Evolutionary conservation across 805 yeast genomes (phyloP).

Genomic region (Candida germanica): DNA sequence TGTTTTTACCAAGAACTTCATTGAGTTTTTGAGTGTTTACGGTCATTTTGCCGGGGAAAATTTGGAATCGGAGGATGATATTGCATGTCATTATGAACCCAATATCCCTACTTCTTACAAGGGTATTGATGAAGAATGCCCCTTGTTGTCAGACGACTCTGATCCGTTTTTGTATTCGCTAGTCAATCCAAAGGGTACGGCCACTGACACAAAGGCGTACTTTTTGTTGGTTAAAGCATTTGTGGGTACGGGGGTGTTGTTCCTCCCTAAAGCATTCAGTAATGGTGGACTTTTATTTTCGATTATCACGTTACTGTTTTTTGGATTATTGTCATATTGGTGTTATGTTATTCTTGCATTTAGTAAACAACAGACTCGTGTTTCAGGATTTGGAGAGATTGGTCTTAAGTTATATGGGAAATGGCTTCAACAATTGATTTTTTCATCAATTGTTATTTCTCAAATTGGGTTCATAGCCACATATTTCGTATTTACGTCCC

Average conservation of each 20-base stretch:
- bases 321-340: conserved; percentile 73
- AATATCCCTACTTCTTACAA: conserved; percentile 13
- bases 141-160: conserved; percentile 16
- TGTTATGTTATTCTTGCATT: conserved; percentile 66
- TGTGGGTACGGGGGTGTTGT: conserved; percentile 73
- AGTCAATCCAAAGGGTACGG: conserved; percentile 52
- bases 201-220: conserved; percentile 71
- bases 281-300: conserved; percentile 73
- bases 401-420: conserved; percentile 62
- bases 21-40: conserved; percentile 73
- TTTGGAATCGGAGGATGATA: conserved; percentile 63
- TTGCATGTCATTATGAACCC: conserved; percentile 46
- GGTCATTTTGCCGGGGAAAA: conserved; percentile 89
- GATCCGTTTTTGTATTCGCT: conserved; percentile 14
- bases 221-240: conserved; percentile 69
- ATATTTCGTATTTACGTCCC: conserved; percentile 74
- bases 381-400: conserved; percentile 77
- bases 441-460: conserved; percentile 62
- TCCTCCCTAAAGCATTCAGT: conserved; percentile 64
- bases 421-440: conserved; percentile 61
- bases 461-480: conserved; percentile 83
- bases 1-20: conserved; percentile 64
- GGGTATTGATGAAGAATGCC: conserved; percentile 19
- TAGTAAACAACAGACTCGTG: conserved; percentile 57
- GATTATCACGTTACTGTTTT: conserved; percentile 47